Evolutionary conservation across 495 filamentous ascomycete genomes (phyloP), one percentile per base, ranked within the genome.

Genomic region (Filosporella fistucella): DNA sequence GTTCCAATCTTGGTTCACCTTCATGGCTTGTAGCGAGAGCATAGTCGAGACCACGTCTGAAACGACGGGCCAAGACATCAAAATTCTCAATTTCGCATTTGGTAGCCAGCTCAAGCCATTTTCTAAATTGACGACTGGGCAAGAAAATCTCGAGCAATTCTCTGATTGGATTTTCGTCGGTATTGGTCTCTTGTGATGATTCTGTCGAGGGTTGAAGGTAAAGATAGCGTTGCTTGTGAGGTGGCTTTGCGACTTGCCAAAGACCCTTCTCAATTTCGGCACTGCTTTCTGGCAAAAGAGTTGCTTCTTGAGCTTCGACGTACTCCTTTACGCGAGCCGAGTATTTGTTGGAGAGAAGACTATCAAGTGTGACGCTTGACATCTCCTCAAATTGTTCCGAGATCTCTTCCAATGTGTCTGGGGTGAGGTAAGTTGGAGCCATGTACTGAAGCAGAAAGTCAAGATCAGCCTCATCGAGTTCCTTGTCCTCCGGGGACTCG

Each of bases 161-260:
- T 45, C 82, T 77, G 37, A 93, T 69, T 0, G 90, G 88, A n/a
- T 72, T 66, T 5, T 56, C 26, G n/a, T 22, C 12, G 8, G 57
- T 58, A 1, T 69, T 61, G 4, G 59, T 42, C 6, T 55, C 48
- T 16, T 38, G 28, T 1, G 21, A 41, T 12, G 34, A 40, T 12
- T 45, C 24, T 4, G 52, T 38, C 1, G 51, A 50, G 11, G 68
- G 55, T 44, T 89, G 79, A 32, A 87, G 77, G 66, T 88, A 99
- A 10, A 94, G 67, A 67, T 84, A 99, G 3, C 90, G 88, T 56
- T 96, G 90, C 66, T 97, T 99, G 67, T 97, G 91, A 2, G 93
- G 93, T 25, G 93, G 93, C 12, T 81, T 74, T 17, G 93, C 87
- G 12, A 93, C 83, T 32, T 76, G 77, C 86, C 86, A 91, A 7